Base-by-base conservation (phyloP, 371 early-diverging fungal species). In the Coemansia sp. region DNA sequence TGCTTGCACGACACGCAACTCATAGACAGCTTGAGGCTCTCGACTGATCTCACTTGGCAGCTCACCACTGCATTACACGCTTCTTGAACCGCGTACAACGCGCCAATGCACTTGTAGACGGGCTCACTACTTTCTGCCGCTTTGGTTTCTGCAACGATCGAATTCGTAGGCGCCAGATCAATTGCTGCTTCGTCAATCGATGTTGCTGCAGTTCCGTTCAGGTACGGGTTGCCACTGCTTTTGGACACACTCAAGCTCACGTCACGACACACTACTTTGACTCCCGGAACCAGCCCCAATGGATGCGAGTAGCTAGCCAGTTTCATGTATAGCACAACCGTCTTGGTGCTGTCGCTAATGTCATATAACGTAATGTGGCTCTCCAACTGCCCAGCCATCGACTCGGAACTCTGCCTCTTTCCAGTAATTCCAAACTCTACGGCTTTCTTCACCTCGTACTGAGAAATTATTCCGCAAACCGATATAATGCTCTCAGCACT, bases 221-320 rank as follows among this genome's bases (percentile, higher is more conserved):
- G 29, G 37, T 75, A 75, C 42, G 57, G 26, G 16, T 63, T 59
- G 39, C 61, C 57, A 1, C 64, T 63, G 29, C 53, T 26, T 21
- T 58, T 63, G 0, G 76, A 47, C 10, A 63, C 24, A 27, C n/a
- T 39, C 18, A 67, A 24, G 13, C 29, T 14, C 10, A 61, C 64
- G 27, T 71, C 60, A 2, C 60, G 61, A 21, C 67, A 56, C 18
- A 63, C 53, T 0, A 69, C 50, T n/a, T 45, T 53, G 6, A 67
- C 37, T 16, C 76, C 76, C 0, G 67, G 76, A 16, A 75, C 52
- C 54, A 75, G 13, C 16, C 67, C 67, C 22, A 67, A 45, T 3
- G 76, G 67, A 21, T 75, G 76, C 5, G 68, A 45, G 27, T 59
- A 64, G n/a, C 57, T 71, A 10, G 59, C 42, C 21, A 75, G 57